Conservation (phyloP, 2,329 filamentous ascomycete genomes). For the Colletotrichum sp. region DNA sequence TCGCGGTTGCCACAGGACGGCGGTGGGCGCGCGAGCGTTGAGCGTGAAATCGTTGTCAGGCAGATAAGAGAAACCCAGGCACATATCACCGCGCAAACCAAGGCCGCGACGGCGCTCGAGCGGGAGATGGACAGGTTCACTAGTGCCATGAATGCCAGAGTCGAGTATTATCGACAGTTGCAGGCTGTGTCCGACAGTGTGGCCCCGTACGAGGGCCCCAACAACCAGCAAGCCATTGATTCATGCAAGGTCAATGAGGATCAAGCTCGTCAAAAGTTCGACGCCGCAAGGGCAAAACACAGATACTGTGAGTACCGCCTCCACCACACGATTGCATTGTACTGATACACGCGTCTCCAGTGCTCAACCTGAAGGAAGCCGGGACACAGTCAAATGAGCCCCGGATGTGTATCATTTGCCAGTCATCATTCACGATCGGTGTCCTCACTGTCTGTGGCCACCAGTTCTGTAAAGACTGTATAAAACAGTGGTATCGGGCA, state of each 20-base stretch:
- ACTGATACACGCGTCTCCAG: conserved; percentile 30
- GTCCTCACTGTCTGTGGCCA: conserved; percentile 89
- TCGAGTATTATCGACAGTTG: conserved; percentile 90
- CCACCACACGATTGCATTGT: background rate
- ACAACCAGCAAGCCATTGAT: conserved; percentile 56
- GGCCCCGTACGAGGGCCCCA: conserved; percentile 70
- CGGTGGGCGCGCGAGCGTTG: conserved; percentile 43
- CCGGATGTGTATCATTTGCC: conserved; percentile 86
- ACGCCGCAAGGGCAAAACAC: conserved; percentile 71
- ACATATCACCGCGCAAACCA: conserved; percentile 55
- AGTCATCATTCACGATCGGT: conserved; percentile 76
- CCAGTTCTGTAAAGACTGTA: conserved; percentile 89
- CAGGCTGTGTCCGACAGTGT: conserved; percentile 92
- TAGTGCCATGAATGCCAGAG: conserved; percentile 79
- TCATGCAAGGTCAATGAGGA: conserved; percentile 50
- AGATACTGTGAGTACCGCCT: conserved; percentile 64
- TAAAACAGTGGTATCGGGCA: conserved; percentile 76
- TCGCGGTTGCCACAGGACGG: conserved; percentile 56
- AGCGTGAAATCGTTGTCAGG: conserved; percentile 67
- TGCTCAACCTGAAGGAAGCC: conserved; percentile 57
- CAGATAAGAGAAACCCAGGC: conserved; percentile 67
- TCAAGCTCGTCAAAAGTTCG: conserved; percentile 61
- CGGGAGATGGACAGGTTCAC: conserved; percentile 80
- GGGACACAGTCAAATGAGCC: conserved; percentile 69
- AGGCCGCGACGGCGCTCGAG: conserved; percentile 55